Percentiles rank a stretch among this genome's conserved stretches.
phyloP scores from a whole-genome alignment of 192 early-diverging fungal genomes.

The Mortierella alpina region DNA sequence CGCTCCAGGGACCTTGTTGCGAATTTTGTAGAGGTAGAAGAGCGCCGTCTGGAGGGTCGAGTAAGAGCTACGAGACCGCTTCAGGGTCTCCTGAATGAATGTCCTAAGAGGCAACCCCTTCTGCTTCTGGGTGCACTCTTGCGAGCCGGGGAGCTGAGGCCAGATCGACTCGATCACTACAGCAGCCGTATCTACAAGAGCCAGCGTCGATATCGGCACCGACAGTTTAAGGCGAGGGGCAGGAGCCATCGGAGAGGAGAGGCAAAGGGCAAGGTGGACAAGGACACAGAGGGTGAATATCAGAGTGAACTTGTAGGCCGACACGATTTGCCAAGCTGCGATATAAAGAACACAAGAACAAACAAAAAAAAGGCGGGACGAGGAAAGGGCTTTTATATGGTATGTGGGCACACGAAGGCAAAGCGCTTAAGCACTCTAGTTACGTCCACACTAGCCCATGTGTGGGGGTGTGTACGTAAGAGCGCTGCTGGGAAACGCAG shows the following conservation, averaged over 20 bases:
- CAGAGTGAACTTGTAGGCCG: background rate
- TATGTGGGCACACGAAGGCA: too few species aligned
- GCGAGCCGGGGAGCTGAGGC: constrained; percentile 38
- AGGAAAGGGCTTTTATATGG: background rate
- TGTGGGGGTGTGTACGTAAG: too few species aligned
- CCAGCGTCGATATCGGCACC: constrained; percentile 10
- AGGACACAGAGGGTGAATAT: constrained; percentile 29
- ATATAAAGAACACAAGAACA: background rate
- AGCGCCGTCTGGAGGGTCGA: constrained; percentile 84
- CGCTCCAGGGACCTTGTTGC: constrained; percentile 44
- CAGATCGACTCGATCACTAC: constrained; percentile 71
- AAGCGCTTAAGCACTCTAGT: too few species aligned
- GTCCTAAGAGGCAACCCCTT: constrained; percentile 66
- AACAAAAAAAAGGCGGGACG: background rate
- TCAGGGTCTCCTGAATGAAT: constrained; percentile 81
- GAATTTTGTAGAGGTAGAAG: constrained; percentile 72
- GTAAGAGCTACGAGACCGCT: constrained; percentile 80
- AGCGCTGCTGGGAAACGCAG: too few species aligned
- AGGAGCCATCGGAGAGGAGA: background rate
- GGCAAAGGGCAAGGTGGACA: background rate
- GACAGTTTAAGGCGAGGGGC: background rate
- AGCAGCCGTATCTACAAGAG: constrained; percentile 62
- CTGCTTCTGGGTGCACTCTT: constrained; percentile 47
- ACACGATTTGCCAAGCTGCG: background rate
- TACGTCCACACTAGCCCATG: too few species aligned